Evolutionary conservation across 495 filamentous ascomycete genomes (phyloP), one percentile per base, ranked within the genome.

Genomic region (Cenococcum geophilum): DNA sequence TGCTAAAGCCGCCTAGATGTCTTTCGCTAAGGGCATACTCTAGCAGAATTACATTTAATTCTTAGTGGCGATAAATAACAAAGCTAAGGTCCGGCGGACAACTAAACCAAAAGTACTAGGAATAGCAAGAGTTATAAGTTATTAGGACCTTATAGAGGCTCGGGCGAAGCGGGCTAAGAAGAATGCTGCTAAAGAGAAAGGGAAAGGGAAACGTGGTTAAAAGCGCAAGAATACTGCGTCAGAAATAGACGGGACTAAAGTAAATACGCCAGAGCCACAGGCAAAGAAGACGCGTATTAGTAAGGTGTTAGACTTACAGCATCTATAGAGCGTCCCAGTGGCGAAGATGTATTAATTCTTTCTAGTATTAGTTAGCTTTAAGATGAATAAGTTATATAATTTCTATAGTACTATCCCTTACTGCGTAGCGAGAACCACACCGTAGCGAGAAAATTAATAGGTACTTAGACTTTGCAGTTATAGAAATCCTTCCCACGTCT

Each of bases 381-480:
- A n/a, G n/a, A n/a, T n/a, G n/a, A n/a, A n/a, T n/a, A n/a, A n/a
- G n/a, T n/a, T n/a, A n/a, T n/a, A n/a, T n/a, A n/a, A n/a, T n/a
- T n/a, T n/a, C n/a, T n/a, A n/a, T n/a, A 37, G 9, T 58, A 58
- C 56, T 58, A 59, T 59, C 57, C 57, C 57, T 27, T 22, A 59
- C 57, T 50, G 22, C 43, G 57, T 59, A 59, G 57, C 57, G 57
- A 59, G 57, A 59, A 59, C 43, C 57, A 59, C 57, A 48, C 57
- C 43, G 57, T 59, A 59, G 42, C 57, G 40, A 59, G 57, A 59
- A 59, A 48, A 49, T 6, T 47, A 23, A 50, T 49, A 59, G 42
- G 57, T 59, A 58, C 57, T 59, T 59, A 59, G 40, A 59, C 57
- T 59, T 59, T 35, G 48, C 58, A 53, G 25, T 4, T 10, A 27